phyloP scores from a whole-genome alignment of 176 grass and related monocot genomes.

The Ensete ventricosum region DNA sequence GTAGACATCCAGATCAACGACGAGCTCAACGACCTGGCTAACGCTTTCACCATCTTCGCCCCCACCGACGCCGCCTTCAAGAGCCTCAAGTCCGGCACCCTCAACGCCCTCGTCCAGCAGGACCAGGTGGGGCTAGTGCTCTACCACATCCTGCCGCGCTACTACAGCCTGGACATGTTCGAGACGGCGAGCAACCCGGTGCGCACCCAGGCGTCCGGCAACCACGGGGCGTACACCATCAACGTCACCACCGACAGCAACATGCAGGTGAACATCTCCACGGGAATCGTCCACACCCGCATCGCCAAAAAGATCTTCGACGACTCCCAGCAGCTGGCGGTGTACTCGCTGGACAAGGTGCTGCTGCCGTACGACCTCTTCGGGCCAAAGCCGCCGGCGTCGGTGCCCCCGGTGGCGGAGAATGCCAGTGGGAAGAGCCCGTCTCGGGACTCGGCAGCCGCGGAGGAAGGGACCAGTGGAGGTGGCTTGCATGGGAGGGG shows the following conservation, averaged over 20 bases:
- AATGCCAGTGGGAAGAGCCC: constrained; percentile 41
- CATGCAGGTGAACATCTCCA: constrained; percentile 54
- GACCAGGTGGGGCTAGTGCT: constrained; percentile 63
- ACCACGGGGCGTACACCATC: constrained; percentile 54
- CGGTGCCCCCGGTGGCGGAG: constrained; percentile 32
- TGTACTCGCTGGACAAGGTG: constrained; percentile 73
- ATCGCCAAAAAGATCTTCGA: constrained; percentile 33
- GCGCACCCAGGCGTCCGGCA: constrained; percentile 76
- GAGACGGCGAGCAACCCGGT: constrained; percentile 80
- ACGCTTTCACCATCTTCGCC: constrained; percentile 64
- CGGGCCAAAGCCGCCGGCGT: constrained; percentile 50
- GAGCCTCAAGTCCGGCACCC: constrained; percentile 52
- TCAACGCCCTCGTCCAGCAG: constrained; percentile 60
- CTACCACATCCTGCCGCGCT: constrained; percentile 64
- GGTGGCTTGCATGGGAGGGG: background rate
- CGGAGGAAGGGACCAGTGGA: background rate
- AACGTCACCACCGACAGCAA: constrained; percentile 42
- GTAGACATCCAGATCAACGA: constrained; percentile 72
- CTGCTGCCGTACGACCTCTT: constrained; percentile 54
- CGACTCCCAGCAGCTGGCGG: constrained; percentile 35
- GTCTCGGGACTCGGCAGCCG: constrained; percentile 1
- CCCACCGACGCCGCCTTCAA: constrained; percentile 76
- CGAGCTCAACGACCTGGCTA: constrained; percentile 52
- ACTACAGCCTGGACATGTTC: constrained; percentile 47
- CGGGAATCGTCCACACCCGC: constrained; percentile 36